These are phyloP conservation scores for Mycena indigotica DNA, from an alignment of 768 basidiomycete species.

Conservation along the genomic window DNA sequence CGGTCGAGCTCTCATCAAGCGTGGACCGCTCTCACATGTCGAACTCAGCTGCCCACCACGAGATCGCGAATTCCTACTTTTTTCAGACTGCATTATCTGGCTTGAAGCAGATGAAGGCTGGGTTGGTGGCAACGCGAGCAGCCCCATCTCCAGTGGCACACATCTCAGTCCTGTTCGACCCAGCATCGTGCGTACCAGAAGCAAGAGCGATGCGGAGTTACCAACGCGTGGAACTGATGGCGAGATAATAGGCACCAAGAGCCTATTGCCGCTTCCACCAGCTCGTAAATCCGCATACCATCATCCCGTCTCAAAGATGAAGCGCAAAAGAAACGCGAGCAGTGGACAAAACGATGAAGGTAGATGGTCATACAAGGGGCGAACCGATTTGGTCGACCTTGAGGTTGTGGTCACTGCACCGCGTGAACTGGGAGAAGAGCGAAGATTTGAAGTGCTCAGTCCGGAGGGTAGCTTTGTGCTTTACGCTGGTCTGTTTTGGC, in stretches of 20 bases:
- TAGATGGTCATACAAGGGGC: constrained; percentile 75
- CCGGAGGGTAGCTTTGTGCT: constrained; percentile 78
- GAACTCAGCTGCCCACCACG: constrained; percentile 53
- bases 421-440: constrained; percentile 52
- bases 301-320: constrained; percentile 21
- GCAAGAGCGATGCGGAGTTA: constrained; percentile 65
- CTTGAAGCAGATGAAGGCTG: constrained; percentile 48
- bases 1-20: constrained; percentile 76
- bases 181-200: constrained; percentile 47
- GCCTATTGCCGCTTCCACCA: constrained; percentile 23
- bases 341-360: constrained; percentile 49
- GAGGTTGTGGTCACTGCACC: constrained; percentile 65
- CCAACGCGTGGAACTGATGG: constrained; percentile 25
- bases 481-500: constrained; percentile 59
- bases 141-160: not conserved
- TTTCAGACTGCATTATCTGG: constrained; percentile 84
- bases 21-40: constrained; percentile 61
- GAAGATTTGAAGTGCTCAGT: constrained; percentile 71
- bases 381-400: constrained; percentile 68
- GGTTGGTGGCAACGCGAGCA: constrained; percentile 18
- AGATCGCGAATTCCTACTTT: constrained; percentile 75
- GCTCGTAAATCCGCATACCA: constrained; percentile 28
- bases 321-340: constrained; percentile 30
- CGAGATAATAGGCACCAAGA: constrained; percentile 18
- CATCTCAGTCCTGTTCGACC: constrained; percentile 26